Evolutionary conservation across 2,329 filamentous ascomycete species (phyloP), one percentile per base, ranked within the genome.

Genomic region (Apiospora arundinis): DNA sequence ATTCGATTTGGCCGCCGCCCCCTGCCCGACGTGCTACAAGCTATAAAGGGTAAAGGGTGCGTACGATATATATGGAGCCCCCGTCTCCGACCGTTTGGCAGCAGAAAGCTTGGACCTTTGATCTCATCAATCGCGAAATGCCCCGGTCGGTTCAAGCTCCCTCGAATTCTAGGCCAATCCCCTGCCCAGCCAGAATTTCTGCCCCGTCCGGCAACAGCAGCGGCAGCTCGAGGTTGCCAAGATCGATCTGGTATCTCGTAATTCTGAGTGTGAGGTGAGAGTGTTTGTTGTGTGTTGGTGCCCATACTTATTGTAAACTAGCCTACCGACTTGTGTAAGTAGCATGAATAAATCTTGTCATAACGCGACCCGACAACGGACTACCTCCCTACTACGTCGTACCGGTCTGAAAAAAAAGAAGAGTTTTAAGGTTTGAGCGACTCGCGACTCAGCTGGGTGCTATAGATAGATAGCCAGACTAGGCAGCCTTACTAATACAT

Each of bases 381-480:
- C 32, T 40, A 60, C 16, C 28, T 60, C 18, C 52, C 25, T 32
- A 56, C 25, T 25, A 16, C 8, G 23, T 18, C 8, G 52, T 11
- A 44, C 40, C n/a, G 65, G 40, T 45, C 65, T 25, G 40, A n/a
- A 45, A 45, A 67, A 67, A n/a, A 67, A 46, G 11, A 67, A 45
- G 60, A 66, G 60, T 46, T 67, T 45, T 48, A 67, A 45, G 40
- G 66, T 67, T 45, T 67, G 42, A 67, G 42, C 45, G 42, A 63
- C 18, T 63, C 32, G 21, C 18, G n/a, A 6, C 40, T 63, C 56
- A 63, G 56, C 56, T 40, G 18, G 56, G 56, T 63, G 56, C 32
- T 63, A 63, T 63, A 37, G 32, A 40, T 40, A 40, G 56, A 63
- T n/a, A 40, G 32, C 8, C 32, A n/a, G 56, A n/a, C 56, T 23